A percentile compares a stretch with the other conserved stretches of the same genome.
Conservation (phyloP, 2,329 filamentous ascomycete genomes). For the Xylaria sp. region DNA sequence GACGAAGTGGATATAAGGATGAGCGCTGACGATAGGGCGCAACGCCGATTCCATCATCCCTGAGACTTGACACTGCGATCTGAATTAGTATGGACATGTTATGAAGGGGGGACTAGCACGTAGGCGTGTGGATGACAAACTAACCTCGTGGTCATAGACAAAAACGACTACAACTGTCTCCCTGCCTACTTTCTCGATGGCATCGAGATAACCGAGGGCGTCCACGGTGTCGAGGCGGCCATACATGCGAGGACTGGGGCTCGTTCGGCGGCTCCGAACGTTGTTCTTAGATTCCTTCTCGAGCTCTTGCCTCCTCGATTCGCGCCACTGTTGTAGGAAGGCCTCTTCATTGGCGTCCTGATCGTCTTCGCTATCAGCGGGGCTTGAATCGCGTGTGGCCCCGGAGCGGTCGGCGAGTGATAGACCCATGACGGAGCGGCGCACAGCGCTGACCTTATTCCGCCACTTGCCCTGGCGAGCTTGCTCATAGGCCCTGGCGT, state of each 20-base stretch:
- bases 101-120: not conserved
- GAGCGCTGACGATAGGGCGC: conserved; percentile 70
- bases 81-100: conserved; percentile 31
- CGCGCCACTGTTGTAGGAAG: conserved; percentile 86
- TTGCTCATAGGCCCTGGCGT: conserved; percentile 77
- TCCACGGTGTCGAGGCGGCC: conserved; percentile 84
- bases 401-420: conserved; percentile 46
- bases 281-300: conserved; percentile 62
- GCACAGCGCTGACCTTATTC: conserved; percentile 57
- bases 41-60: conserved; percentile 80
- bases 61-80: conserved; percentile 74
- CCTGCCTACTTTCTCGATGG: conserved; percentile 84
- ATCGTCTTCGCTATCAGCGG: conserved; percentile 53
- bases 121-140: conserved; percentile 34
- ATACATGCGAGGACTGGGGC: conserved; percentile 77
- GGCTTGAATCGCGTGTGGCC: conserved; percentile 40
- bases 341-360: conserved; percentile 71
- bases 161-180: conserved; percentile 91
- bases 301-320: conserved; percentile 78
- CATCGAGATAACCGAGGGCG: conserved; percentile 91
- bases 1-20: conserved; percentile 81
- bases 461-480: conserved; percentile 64
- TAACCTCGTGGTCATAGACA: conserved; percentile 86
- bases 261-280: conserved; percentile 70
- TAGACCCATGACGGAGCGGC: conserved; percentile 61